A percentile compares a stretch with the other conserved stretches of the same genome.
phyloP scores from a whole-genome alignment of 805 yeast species.

The Grigorovia jiainica region DNA sequence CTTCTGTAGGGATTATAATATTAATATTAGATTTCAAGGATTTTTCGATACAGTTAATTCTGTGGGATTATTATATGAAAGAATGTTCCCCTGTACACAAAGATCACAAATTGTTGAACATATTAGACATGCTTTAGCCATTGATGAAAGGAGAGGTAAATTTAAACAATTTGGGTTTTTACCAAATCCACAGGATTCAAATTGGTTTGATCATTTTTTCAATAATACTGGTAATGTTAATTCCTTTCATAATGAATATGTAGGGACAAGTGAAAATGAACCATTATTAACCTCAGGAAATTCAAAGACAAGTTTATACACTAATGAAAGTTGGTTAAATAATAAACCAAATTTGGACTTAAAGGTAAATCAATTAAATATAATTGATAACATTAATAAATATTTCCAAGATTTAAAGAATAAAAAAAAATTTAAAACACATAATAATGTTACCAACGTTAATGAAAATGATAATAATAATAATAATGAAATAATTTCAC shows the following conservation, averaged over 20 bases:
- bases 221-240: background rate
- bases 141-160: conserved; percentile 58
- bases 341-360: too few relatives aligned
- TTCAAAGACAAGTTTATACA: too few relatives aligned
- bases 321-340: too few relatives aligned
- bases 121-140: conserved; percentile 56
- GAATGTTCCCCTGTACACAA: conserved; percentile 49
- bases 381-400: too few relatives aligned
- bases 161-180: conserved; percentile 48
- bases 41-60: conserved; percentile 64
- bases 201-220: conserved; percentile 11
- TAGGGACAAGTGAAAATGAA: too few relatives aligned
- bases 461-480: conserved; percentile 1
- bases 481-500: background rate
- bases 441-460: too few relatives aligned
- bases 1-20: conserved; percentile 37
- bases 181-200: conserved; percentile 33
- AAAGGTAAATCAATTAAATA: too few relatives aligned
- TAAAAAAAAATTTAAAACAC: too few relatives aligned
- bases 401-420: too few relatives aligned
- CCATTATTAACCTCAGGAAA: too few relatives aligned
- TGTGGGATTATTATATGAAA: conserved; percentile 49
- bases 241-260: too few relatives aligned
- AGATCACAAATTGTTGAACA: conserved; percentile 43
- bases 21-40: conserved; percentile 50